Evolutionary conservation across 139 green algal species (phyloP).

Genomic region (Chlamydomonas eustigma): DNA sequence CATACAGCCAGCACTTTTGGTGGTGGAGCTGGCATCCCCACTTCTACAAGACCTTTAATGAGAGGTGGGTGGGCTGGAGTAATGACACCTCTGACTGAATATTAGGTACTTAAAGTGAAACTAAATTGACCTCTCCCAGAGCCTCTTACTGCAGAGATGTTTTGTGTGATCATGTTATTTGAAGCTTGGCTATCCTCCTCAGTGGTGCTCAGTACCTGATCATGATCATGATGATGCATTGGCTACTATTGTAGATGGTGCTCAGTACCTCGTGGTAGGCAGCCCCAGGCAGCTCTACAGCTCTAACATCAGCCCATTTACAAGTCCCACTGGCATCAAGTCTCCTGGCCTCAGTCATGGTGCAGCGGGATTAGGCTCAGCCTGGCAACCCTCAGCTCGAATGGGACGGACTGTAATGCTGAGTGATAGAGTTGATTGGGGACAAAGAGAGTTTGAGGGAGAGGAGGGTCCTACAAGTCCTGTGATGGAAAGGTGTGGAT

Average conservation of each 20-base stretch:
- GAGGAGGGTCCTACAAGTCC: slow-evolving; percentile 5
- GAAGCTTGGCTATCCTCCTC: no score
- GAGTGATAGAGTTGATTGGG: not conserved
- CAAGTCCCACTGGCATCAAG: not conserved
- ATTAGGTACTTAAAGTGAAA: no score
- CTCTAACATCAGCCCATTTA: not conserved
- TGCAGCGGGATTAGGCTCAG: no score
- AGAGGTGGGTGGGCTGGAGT: not conserved
- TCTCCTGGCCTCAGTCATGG: not conserved
- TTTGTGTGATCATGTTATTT: no score
- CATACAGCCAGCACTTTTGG: not conserved
- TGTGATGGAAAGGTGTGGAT: slow-evolving; percentile 6
- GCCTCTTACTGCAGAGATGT: no score
- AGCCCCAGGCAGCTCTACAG: not conserved
- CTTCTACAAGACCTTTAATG: not conserved
- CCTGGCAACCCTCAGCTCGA: no score
- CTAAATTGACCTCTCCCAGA: no score
- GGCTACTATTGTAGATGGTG: not conserved
- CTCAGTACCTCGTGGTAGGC: not conserved
- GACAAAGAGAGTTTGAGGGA: not conserved
- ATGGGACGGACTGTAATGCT: no score
- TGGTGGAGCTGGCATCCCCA: not conserved
- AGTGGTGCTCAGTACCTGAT: no score
- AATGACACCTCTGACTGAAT: no score
- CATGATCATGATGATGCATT: no score